Percentiles rank a stretch among this genome's conserved stretches.
phyloP scores from a whole-genome alignment of 1,139 yeast species.

The Kodamaea sp. region DNA sequence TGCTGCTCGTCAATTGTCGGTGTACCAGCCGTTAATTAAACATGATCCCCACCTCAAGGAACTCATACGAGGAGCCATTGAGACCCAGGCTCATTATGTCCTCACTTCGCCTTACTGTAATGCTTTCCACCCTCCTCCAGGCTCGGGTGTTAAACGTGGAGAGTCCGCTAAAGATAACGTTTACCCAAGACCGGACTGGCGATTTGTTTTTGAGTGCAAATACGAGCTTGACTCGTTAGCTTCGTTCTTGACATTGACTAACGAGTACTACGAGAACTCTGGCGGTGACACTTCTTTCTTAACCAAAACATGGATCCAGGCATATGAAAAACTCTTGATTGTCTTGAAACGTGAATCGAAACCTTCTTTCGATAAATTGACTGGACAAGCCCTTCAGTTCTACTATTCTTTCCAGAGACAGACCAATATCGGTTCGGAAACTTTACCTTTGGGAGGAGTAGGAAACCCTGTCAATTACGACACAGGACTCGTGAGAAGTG shows the following conservation, averaged over 20 bases:
- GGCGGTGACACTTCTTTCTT: conserved; percentile 55
- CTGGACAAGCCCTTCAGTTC: conserved; percentile 53
- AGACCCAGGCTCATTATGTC: conserved; percentile 71
- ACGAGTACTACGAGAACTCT: conserved; percentile 62
- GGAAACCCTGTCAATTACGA: conserved; percentile 80
- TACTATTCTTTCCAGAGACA: conserved; percentile 71
- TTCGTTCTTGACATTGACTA: conserved; percentile 71
- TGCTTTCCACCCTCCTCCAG: conserved; percentile 85
- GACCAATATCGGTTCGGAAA: conserved; percentile 79
- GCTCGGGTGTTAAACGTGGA: conserved; percentile 53
- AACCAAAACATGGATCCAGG: conserved; percentile 57
- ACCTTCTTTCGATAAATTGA: conserved; percentile 59
- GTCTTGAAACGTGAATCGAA: conserved; percentile 62
- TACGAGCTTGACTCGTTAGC: conserved; percentile 88
- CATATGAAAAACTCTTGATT: conserved; percentile 52
- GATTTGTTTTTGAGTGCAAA: conserved; percentile 80
- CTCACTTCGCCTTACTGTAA: conserved; percentile 76
- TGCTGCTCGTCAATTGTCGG: conserved; percentile 79
- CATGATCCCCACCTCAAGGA: conserved; percentile 51
- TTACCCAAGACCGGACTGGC: conserved; percentile 68
- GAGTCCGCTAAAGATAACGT: conserved; percentile 66
- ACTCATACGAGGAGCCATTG: conserved; percentile 74
- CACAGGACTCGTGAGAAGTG: conserved; percentile 78
- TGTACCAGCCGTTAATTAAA: conserved; percentile 63
- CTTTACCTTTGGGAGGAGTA: conserved; percentile 71